Evolutionary conservation across 148 eudicot genomes (phyloP).

Genomic region (Silene latifolia): DNA sequence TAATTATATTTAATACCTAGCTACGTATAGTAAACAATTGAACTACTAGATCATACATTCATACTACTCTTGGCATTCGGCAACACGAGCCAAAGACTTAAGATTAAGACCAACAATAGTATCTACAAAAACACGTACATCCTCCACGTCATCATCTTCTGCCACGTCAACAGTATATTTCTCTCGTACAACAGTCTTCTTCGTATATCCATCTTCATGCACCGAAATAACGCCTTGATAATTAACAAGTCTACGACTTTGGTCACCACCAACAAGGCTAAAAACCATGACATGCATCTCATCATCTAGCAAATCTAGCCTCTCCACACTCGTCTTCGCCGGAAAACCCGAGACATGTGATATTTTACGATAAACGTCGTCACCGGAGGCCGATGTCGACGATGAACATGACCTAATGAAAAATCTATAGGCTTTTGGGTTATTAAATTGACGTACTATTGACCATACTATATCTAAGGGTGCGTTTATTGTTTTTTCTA

Average conservation of each 20-base stretch:
- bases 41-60: too few species aligned
- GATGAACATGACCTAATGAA: conserved; percentile 29
- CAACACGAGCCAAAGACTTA: conserved; percentile 21
- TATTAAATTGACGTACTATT: conserved; percentile 42
- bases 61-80: neutral
- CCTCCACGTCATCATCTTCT: conserved; percentile 18
- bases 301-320: conserved; percentile 42
- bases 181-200: conserved; percentile 14
- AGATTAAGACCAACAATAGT: conserved; percentile 23
- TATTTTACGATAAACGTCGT: neutral
- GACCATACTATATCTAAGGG: conserved; percentile 56
- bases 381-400: neutral
- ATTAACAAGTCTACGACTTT: neutral
- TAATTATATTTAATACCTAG: too few species aligned
- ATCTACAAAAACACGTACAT: conserved; percentile 21
- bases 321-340: conserved; percentile 34
- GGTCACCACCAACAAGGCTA: conserved; percentile 25
- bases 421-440: conserved; percentile 45
- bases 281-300: conserved; percentile 15
- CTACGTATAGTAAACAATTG: too few species aligned
- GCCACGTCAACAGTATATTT: conserved; percentile 25
- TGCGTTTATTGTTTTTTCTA: conserved; percentile 43
- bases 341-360: conserved; percentile 33
- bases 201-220: neutral
- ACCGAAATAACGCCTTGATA: conserved; percentile 17